phyloP scores from a whole-genome alignment of 2,329 filamentous ascomycete genomes.

The Cercospora sp. region DNA sequence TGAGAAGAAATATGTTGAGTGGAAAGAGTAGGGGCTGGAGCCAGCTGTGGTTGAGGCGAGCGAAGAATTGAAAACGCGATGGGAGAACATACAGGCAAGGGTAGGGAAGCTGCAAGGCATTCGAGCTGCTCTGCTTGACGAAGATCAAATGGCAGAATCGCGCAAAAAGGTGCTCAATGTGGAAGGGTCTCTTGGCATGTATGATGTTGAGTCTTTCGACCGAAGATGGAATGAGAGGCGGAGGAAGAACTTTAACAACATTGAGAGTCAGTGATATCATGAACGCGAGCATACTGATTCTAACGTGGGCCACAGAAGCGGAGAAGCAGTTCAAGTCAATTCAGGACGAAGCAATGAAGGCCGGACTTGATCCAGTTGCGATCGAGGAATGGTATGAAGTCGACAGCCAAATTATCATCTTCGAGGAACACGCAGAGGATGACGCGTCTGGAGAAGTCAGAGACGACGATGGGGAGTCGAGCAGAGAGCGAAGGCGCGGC shows the following conservation, averaged over 20 bases:
- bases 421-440: too few relatives aligned
- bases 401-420: neutral
- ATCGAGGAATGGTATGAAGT: neutral
- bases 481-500: too few relatives aligned
- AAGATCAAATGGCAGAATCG: neutral
- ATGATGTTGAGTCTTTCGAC: neutral
- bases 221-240: neutral
- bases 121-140: neutral
- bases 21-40: neutral
- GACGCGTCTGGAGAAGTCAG: too few relatives aligned
- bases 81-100: neutral
- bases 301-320: neutral
- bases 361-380: neutral
- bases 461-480: too few relatives aligned
- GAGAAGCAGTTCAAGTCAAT: neutral
- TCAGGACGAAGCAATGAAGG: neutral
- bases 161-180: neutral
- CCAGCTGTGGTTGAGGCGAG: neutral
- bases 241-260: neutral
- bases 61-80: neutral
- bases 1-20: neutral
- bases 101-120: neutral
- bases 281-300: neutral
- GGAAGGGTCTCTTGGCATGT: neutral
- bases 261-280: neutral